Evolutionary conservation across 345 rosid species (phyloP).

Genomic region (Citrus glauca): DNA sequence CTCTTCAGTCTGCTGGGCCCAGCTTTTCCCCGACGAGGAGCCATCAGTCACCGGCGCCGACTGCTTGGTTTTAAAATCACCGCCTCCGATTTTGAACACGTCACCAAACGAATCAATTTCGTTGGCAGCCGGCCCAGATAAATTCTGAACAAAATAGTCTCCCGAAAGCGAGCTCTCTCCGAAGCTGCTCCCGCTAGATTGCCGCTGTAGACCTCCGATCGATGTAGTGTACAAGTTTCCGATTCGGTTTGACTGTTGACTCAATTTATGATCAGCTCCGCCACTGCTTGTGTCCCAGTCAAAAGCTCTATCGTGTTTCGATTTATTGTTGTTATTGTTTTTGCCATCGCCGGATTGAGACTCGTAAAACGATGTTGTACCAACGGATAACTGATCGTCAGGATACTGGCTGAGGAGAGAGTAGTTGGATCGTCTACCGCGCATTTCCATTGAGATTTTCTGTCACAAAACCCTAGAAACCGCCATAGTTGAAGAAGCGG

Average conservation of each 20-base stretch:
- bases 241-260: conserved; percentile 43
- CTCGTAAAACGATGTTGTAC: conserved; percentile 53
- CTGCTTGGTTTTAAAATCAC: conserved; percentile 44
- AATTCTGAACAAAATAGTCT: conserved; percentile 65
- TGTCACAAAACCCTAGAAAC: conserved; percentile 36
- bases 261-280: conserved; percentile 41
- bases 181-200: conserved; percentile 97
- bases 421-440: conserved; percentile 86
- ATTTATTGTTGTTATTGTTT: conserved; percentile 26
- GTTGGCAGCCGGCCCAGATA: conserved; percentile 53
- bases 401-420: conserved; percentile 72
- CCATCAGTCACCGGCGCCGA: conserved; percentile 17
- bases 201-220: conserved; percentile 65
- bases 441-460: conserved; percentile 67
- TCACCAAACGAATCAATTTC: conserved; percentile 73
- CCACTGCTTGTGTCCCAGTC: conserved; percentile 66
- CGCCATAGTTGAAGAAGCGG: conserved; percentile 49
- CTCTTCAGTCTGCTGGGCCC: conserved; percentile 99
- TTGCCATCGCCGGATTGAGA: conserved; percentile 62
- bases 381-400: conserved; percentile 57
- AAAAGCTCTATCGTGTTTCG: conserved; percentile 45
- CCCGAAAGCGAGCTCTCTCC: conserved; percentile 96
- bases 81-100: conserved; percentile 34
- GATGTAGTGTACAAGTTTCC: conserved; percentile 50
- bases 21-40: conserved; percentile 76